Base-by-base conservation (phyloP, 257 asterid species). In the Ligustrum vulgare region DNA sequence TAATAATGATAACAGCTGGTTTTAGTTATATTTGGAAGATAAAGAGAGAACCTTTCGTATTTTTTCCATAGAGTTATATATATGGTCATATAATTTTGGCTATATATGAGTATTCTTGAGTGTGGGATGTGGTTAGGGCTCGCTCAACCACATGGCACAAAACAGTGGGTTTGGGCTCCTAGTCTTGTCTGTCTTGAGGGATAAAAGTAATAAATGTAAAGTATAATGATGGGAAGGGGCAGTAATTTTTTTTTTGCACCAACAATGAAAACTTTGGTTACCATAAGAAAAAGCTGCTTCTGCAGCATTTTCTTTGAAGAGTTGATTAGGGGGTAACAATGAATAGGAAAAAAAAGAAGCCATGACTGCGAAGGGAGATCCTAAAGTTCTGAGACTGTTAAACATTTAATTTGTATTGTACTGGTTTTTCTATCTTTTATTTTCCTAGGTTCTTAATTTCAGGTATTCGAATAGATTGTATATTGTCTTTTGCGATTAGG, bases 1-100 rank as follows among this genome's bases (percentile, higher is more conserved):
- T 43, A 15, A 71, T 70, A 28, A 20, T 58, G 66, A 41, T 60
- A 34, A 71, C 65, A 49, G 11, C 73, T 75, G 8, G 60, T 56
- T 47, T 35, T 62, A 31, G 66, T 23, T 43, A 32, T 49, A 69
- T 58, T 74, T 10, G 67, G 28, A 60, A 60, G n/a, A 2, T 60
- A 23, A 23, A 43, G 68, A 37, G 66, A 31, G 35, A 36, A 16
- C 74, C 67, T 35, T 36, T 31, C 41, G 37, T 36, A 32, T 33
- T 5, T 39, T 65, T 32, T 36, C 43, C 51, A 62, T 20, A 51
- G 7, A 11, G 15, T 35, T 37, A 51, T 10, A 69, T 22, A 35
- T 18, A 18, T 37, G 63, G 7, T 70, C 12, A 49, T 28, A 49
- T 68, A 5, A 35, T 35, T 41, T 33, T 47, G 67, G 34, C 45